A percentile compares a stretch with the other conserved stretches of the same genome.
phyloP scores from a whole-genome alignment of 1,284 basidiomycete genomes.

The Boletus holoroseus region DNA sequence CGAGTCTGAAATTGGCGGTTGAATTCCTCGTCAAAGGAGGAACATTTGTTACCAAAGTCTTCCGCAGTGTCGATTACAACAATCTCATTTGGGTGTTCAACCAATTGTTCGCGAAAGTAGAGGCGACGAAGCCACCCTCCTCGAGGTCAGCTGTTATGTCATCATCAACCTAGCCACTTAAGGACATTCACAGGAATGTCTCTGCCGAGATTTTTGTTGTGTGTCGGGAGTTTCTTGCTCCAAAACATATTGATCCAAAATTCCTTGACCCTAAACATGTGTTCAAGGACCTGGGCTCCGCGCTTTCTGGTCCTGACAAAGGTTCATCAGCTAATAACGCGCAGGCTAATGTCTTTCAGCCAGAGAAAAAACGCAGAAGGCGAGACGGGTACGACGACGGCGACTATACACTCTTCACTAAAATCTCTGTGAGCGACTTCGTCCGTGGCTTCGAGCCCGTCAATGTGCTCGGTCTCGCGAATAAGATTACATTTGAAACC shows the following conservation, averaged over 20 bases:
- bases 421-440: conserved; percentile 70
- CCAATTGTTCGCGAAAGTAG: conserved; percentile 93
- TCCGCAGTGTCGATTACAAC: conserved; percentile 98
- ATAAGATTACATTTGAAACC: conserved; percentile 77
- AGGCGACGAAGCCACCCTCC: conserved; percentile 98
- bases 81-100: conserved; percentile 98
- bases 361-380: conserved; percentile 91
- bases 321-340: conserved; percentile 53
- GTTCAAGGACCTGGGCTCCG: conserved; percentile 82
- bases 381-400: conserved; percentile 97
- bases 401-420: conserved; percentile 87
- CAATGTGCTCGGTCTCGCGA: conserved; percentile 75
- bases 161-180: conserved; percentile 1
- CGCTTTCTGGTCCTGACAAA: conserved; percentile 47
- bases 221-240: conserved; percentile 92
- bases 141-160: conserved; percentile 61
- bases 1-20: conserved; percentile 93
- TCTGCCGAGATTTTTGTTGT: conserved; percentile 99
- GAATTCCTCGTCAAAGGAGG: conserved; percentile 94
- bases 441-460: conserved; percentile 72
- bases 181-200: conserved; percentile 68
- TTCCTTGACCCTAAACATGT: conserved; percentile 98
- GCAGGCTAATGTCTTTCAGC: conserved; percentile 91
- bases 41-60: conserved; percentile 97
- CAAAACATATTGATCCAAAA: conserved; percentile 95